phyloP scores from a whole-genome alignment of 768 basidiomycete genomes.

The Collybia mongolica region DNA sequence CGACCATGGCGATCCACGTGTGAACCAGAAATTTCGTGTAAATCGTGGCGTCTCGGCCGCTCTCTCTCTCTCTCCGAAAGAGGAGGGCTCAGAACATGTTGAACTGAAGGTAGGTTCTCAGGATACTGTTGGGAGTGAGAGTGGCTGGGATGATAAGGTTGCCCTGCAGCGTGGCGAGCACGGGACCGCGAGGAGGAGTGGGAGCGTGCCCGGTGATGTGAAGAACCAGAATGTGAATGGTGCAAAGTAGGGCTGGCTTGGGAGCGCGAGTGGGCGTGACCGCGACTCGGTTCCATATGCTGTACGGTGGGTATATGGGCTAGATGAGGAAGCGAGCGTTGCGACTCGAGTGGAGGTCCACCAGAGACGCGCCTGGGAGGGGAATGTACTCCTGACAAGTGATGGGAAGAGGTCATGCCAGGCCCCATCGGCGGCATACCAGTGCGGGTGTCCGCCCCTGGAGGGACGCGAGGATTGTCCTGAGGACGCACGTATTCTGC shows the following conservation, averaged over 20 bases:
- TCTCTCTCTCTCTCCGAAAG: slow-evolving; percentile 45
- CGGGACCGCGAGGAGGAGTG: slow-evolving; percentile 53
- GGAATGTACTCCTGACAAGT: slow-evolving; percentile 36
- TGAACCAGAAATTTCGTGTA: slow-evolving; percentile 36
- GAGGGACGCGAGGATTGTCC: slow-evolving; percentile 43
- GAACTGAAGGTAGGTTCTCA: slow-evolving; percentile 42
- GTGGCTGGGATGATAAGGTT: slow-evolving; percentile 34
- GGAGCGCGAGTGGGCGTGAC: slow-evolving; percentile 31
- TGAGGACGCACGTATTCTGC: slow-evolving; percentile 51
- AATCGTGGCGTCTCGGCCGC: slow-evolving; percentile 48
- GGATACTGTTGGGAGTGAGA: slow-evolving; percentile 45
- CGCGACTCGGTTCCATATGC: slow-evolving; percentile 29
- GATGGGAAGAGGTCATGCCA: slow-evolving; percentile 35
- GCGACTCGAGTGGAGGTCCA: slow-evolving; percentile 35
- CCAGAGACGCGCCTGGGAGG: slow-evolving; percentile 38
- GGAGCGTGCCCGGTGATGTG: slow-evolving; percentile 47
- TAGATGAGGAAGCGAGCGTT: slow-evolving; percentile 49
- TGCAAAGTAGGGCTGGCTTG: slow-evolving; percentile 42
- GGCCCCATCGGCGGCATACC: slow-evolving; percentile 49
- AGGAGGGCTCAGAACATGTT: slow-evolving; percentile 49
- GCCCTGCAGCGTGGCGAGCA: slow-evolving; percentile 39
- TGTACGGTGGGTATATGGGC: slow-evolving; percentile 45
- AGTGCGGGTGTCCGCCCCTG: slow-evolving; percentile 48
- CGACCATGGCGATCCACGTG: slow-evolving; percentile 30
- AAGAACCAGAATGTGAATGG: slow-evolving; percentile 37